Base-by-base conservation (phyloP, 495 filamentous ascomycete species). In the Penicillium steckii region DNA sequence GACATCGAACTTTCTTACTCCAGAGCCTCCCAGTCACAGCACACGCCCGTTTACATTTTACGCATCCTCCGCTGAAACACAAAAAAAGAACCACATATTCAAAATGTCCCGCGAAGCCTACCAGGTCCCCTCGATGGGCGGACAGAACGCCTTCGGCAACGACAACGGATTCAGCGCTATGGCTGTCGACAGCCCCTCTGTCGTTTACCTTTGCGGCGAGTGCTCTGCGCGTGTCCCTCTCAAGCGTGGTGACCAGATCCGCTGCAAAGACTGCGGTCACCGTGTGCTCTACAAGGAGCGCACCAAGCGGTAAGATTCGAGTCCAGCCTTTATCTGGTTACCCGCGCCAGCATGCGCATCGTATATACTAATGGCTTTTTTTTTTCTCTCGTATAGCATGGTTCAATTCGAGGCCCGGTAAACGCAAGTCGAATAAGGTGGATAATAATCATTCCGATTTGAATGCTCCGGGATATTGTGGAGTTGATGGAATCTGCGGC, bases 261-360 rank as follows among this genome's bases (percentile, higher is more conserved):
- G 94, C 22, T 99, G 94, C 78, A 90, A 92, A 72, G 90, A 93
- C 71, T 99, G 94, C 67, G 95, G 94, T 21, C 91, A 96, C 66
- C 87, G 94, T 53, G 90, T 99, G 45, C 74, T 99, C 53, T 97
- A 97, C 72, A 99, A 99, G 81, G 90, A 96, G 83, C 75, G 94
- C 61, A 99, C 94, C 26, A 97, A 96, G 80, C 81, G 95, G 94
- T 97, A 68, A 70, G 85, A 68, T 53, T 52, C 26, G 33, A 25
- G 54, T 47, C 44, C 35, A 21, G 15, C 24, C 12, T 8, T 12
- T 8, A 19, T 23, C 19, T 17, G 10, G 21, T 8, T n/a, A 23
- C n/a, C 23, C 6, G 8, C n/a, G 12, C 19, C 9, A 41, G 8
- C 3, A 35, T 8, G 8, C 4, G 51, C 3, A 37, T 32, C 43